Evolutionary conservation across 805 yeast genomes (phyloP).

Genomic region (Candida takata): DNA sequence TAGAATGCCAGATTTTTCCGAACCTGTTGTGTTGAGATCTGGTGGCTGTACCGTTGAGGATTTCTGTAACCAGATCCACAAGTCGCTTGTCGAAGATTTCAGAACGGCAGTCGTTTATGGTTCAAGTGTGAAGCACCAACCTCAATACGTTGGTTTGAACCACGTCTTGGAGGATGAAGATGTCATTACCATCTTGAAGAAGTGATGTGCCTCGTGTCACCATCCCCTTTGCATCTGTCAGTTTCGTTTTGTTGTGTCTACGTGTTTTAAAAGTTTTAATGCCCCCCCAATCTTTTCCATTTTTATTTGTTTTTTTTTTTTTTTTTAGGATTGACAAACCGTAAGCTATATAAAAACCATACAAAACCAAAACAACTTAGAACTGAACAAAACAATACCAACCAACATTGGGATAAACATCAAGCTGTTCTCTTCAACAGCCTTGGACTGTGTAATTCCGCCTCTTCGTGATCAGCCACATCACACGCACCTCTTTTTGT

Average conservation of each 20-base stretch:
- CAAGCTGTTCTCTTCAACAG: constrained; percentile 16
- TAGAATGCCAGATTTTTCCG: constrained; percentile 82
- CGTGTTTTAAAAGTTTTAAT: too few relatives aligned
- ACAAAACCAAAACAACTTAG: too few relatives aligned
- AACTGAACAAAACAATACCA: too few relatives aligned
- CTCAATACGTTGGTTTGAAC: constrained; percentile 86
- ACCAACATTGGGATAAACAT: too few relatives aligned
- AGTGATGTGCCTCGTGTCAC: constrained; percentile 24
- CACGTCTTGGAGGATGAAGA: constrained; percentile 92
- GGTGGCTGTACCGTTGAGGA: constrained; percentile 86
- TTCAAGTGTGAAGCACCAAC: constrained; percentile 93
- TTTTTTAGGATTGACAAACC: not conserved
- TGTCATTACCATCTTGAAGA: constrained; percentile 90
- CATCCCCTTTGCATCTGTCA: too few relatives aligned
- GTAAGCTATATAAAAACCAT: too few relatives aligned
- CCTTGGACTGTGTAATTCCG: constrained; percentile 21
- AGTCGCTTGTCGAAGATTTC: constrained; percentile 87
- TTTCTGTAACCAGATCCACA: constrained; percentile 94
- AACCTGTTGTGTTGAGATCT: constrained; percentile 86
- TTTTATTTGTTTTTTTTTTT: too few relatives aligned
- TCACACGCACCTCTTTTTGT: constrained; percentile 22
- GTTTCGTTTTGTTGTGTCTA: too few relatives aligned
- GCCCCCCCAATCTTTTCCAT: too few relatives aligned
- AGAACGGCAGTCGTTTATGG: constrained; percentile 92
- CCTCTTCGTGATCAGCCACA: constrained; percentile 20